These are phyloP conservation scores for Fragilaria crotonensis DNA, from an alignment of 108 stramenopile genomes.

Conservation along the genomic window DNA sequence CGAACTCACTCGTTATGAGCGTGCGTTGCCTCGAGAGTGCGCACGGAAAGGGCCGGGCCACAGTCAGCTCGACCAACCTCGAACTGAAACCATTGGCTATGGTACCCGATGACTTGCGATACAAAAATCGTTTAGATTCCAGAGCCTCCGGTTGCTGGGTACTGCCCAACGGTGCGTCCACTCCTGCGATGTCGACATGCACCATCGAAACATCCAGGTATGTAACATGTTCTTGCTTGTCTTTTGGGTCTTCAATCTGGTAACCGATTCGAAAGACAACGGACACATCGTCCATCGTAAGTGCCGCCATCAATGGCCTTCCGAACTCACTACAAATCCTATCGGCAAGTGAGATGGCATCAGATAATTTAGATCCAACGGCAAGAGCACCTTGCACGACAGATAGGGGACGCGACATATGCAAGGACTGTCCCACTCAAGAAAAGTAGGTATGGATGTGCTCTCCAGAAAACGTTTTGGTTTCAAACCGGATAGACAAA, in stretches of 20 bases:
- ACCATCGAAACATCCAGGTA: slow-evolving; percentile 4
- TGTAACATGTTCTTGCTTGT: not conserved
- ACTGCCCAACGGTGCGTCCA: not conserved
- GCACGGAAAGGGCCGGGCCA: slow-evolving; percentile 69
- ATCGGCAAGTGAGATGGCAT: slow-evolving; percentile 3
- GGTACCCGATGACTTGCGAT: slow-evolving; percentile 9
- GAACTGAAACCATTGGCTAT: slow-evolving; percentile 21
- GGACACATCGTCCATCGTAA: not conserved
- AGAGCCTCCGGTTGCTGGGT: not conserved
- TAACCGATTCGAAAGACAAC: slow-evolving; percentile 4
- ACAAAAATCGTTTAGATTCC: slow-evolving; percentile 14
- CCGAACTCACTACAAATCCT: slow-evolving; percentile 30
- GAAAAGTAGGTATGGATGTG: slow-evolving; percentile 76
- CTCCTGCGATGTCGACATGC: not conserved
- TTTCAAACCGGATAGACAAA: slow-evolving; percentile 61
- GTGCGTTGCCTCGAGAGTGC: slow-evolving; percentile 66
- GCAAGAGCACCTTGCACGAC: slow-evolving; percentile 24
- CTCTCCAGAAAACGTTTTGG: slow-evolving; percentile 70
- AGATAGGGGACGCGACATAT: slow-evolving; percentile 63
- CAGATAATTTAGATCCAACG: slow-evolving; percentile 3
- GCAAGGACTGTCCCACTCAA: slow-evolving; percentile 67
- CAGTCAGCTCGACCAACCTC: slow-evolving; percentile 56
- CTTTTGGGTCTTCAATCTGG: not conserved
- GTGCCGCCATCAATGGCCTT: slow-evolving; percentile 3
- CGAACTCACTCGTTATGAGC: slow-evolving; percentile 32